These are phyloP conservation scores for Intubia oerlemansii DNA, from an alignment of 2,329 filamentous ascomycete species.

Conservation along the genomic window DNA sequence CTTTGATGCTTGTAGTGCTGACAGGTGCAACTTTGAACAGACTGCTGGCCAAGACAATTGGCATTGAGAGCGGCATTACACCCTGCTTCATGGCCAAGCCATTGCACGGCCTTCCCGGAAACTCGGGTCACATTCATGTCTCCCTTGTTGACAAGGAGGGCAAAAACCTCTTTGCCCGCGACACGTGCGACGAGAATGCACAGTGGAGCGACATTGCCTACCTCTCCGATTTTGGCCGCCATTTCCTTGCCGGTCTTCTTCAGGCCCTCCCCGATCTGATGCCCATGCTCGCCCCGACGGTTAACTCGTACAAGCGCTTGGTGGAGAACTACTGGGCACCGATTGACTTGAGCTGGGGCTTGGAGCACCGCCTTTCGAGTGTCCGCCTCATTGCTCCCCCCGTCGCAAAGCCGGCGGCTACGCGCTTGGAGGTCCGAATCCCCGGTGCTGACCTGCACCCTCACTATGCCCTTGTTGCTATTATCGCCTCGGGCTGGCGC, in stretches of 20 bases:
- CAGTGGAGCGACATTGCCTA: conserved; percentile 54
- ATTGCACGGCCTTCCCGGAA: conserved; percentile 71
- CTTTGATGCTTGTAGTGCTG: no score
- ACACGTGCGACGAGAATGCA: conserved; percentile 47
- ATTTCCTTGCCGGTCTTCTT: conserved; percentile 82
- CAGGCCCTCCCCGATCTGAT: conserved; percentile 85
- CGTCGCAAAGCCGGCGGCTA: conserved; percentile 63
- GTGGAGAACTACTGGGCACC: conserved; percentile 99
- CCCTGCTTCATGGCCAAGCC: conserved; percentile 99
- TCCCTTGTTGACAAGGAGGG: conserved; percentile 71
- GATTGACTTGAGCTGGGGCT: conserved; percentile 89
- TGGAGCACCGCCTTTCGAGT: conserved; percentile 84
- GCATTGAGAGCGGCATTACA: conserved; percentile 72
- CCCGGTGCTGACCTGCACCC: conserved; percentile 89
- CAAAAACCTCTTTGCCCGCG: conserved; percentile 66
- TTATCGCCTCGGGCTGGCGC: conserved; percentile 73
- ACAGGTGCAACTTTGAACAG: no score
- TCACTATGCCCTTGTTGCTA: conserved; percentile 66
- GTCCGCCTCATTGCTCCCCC: conserved; percentile 80
- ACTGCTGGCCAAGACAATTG: conserved; percentile 77
- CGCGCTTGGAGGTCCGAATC: conserved; percentile 80
- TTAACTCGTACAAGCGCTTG: conserved; percentile 95
- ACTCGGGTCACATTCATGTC: conserved; percentile 89
- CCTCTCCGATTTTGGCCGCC: conserved; percentile 71
- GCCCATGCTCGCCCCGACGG: conserved; percentile 80